These are phyloP conservation scores for Aspergillus tamarii DNA, from an alignment of 2,329 filamentous ascomycete genomes.

Conservation along the genomic window DNA sequence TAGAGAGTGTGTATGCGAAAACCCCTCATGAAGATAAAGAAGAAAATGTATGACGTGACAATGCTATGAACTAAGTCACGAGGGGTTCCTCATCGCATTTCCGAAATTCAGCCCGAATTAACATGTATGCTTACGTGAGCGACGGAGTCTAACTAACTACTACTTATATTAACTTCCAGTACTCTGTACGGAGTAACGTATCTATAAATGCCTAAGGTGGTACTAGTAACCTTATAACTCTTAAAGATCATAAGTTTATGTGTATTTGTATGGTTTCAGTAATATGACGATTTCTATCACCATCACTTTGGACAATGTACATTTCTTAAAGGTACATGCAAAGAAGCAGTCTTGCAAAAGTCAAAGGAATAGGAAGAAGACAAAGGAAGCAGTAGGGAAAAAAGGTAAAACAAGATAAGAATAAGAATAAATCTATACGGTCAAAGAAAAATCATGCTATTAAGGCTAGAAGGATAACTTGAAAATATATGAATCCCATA, in stretches of 20 bases:
- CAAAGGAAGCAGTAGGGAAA: not conserved
- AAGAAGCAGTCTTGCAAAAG: not conserved
- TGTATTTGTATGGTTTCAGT: not conserved
- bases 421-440: not conserved
- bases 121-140: not conserved
- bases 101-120: not conserved
- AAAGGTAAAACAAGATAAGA: conserved; percentile 2
- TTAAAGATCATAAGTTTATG: not conserved
- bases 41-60: not conserved
- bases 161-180: too few relatives aligned
- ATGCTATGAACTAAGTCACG: not conserved
- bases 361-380: not conserved
- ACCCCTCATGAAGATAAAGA: conserved; percentile 33
- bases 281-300: not conserved
- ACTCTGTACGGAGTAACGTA: too few relatives aligned
- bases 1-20: conserved; percentile 23
- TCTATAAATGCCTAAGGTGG: not conserved
- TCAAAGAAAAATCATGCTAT: not conserved
- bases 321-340: not conserved
- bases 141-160: not conserved
- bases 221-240: not conserved
- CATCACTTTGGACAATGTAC: not conserved
- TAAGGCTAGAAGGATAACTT: not conserved
- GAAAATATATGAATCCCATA: not conserved
- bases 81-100: not conserved